Base-by-base conservation (phyloP, 139 green algal genomes). In the Astrephomene gubernaculifera region DNA sequence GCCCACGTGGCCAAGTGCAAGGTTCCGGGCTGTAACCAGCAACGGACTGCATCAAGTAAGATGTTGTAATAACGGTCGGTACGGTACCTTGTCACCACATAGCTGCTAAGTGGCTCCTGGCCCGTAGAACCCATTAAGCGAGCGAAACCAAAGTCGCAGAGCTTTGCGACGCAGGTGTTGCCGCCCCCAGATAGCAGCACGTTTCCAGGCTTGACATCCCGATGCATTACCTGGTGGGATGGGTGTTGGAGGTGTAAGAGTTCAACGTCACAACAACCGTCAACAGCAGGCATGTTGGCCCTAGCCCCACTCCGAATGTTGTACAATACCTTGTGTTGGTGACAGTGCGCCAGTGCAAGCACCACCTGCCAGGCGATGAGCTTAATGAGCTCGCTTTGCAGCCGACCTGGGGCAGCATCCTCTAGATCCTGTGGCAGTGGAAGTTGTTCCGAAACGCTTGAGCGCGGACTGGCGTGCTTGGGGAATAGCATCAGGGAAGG, bases 71-170 rank as follows among this genome's bases (percentile, higher is more conserved):
- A n/a, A n/a, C n/a, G n/a, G n/a, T n/a, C n/a, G n/a, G n/a, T n/a
- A n/a, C n/a, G n/a, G 61, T 29, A 69, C 33, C 65, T 31, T 21
- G 65, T 71, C 4, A 71, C 65, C 6, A 71, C 65, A 31, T 71
- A 71, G 19, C 5, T n/a, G 33, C 33, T 71, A 33, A 74, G n/a
- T n/a, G 38, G 68, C 68, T 52, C 38, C 68, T 53, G 38, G 68
- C 6, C 21, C n/a, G n/a, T n/a, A 35, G 10, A 35, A 14, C 35
- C 1, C 35, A 71, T 21, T 5, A 36, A 35, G 38, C 68, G 68
- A 3, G 68, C 68, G 27, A 74, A 74, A 24, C 68, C 68, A 21
- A 74, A 74, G 68, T 74, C 68, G 24, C 38, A 52, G 25, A 74
- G 68, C 68, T 74, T 74, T 22, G 68, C 39, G 3, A 24, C 1